Base-by-base conservation (phyloP, 140 eudicot genomes). In the Erigeron philadelphicus region DNA sequence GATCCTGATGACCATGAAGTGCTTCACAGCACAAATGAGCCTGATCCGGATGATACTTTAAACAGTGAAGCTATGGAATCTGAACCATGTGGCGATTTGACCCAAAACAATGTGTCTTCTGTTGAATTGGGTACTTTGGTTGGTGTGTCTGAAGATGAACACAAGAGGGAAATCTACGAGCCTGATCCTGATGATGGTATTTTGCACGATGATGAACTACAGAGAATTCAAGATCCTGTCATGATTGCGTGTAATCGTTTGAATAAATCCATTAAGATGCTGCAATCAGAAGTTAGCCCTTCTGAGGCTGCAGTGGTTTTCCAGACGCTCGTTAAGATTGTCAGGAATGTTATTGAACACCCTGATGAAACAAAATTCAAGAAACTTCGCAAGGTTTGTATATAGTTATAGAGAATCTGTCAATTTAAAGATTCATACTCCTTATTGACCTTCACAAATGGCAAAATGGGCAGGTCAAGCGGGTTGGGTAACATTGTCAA, bases 171-270 rank as follows among this genome's bases (percentile, higher is more conserved):
- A 61, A 35, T 4, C 9, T 31, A 63, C 6, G 81, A 75, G 23
- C 74, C 76, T 23, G 74, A 74, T 72, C 75, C 73, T 25, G 67
- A 53, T 55, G 90, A 80, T 64, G 79, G 58, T 12, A 63, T 76
- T 23, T 62, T 76, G 25, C 57, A 68, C 4, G 66, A 76, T 15
- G 80, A 77, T 40, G 97, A 83, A 72, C 72, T 90, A 67, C 85
- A 77, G 78, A 84, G 83, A 72, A 88, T 90, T 63, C 90, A 88
- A 78, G 97, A 88, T 75, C 95, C 97, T 11, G 95, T 84, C 48
- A 43, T 79, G 23, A 25, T 81, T 59, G 61, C 86, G 52, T 85
- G 83, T 71, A 75, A 77, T 76, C 93, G 87, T 59, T 56, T 92
- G 66, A 83, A 80, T 61, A 84, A 82, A 61, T 86, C 90, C 57